Percentiles rank a stretch among this genome's conserved stretches.
Evolutionary conservation across 345 rosid species (phyloP).

Genomic region (Lepidium africanum): DNA sequence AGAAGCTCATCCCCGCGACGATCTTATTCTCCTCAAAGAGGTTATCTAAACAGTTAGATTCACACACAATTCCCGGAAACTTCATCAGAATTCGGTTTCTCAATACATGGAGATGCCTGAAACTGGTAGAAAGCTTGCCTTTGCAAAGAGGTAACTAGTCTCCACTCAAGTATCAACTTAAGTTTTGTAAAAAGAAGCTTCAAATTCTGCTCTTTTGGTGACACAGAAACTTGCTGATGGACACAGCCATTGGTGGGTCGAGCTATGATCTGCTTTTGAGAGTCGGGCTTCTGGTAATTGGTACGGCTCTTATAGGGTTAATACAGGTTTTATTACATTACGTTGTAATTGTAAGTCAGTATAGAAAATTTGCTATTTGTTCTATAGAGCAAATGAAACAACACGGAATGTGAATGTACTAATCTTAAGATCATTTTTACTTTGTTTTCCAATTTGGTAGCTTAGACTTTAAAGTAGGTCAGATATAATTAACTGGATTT

Average conservation of each 20-base stretch:
- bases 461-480: too few species aligned
- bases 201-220: neutral
- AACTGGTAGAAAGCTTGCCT: neutral
- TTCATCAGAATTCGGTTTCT: conserved; percentile 8
- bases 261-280: conserved; percentile 3
- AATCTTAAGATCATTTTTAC: too few species aligned
- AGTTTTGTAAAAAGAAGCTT: neutral
- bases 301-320: conserved; percentile 2
- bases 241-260: conserved; percentile 1
- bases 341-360: neutral
- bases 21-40: conserved; percentile 60
- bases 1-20: conserved; percentile 84
- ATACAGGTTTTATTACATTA: neutral
- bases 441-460: too few species aligned
- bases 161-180: neutral
- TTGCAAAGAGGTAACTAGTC: conserved; percentile 26
- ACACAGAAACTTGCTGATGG: conserved; percentile 15
- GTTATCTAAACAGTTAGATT: conserved; percentile 22
- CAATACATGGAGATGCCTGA: neutral
- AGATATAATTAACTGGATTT: too few species aligned
- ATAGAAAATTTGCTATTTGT: conserved; percentile 10
- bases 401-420: too few species aligned
- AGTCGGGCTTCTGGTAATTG: neutral
- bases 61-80: neutral
- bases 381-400: neutral